Base-by-base conservation (phyloP, 345 rosid genomes). In the Aethionema arabicum region DNA sequence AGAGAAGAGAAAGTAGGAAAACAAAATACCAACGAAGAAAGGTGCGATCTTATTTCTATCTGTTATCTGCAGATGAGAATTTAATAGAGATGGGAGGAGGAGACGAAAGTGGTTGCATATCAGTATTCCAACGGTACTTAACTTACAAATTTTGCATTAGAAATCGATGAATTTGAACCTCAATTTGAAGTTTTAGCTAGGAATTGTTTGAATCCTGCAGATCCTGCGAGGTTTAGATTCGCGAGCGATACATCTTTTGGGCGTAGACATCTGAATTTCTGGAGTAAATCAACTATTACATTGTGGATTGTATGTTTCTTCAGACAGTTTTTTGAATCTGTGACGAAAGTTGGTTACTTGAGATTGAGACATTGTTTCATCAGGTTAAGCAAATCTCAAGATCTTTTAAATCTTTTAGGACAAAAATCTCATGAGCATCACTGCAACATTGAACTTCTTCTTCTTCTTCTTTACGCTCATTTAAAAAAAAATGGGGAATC, bases 171-270 rank as follows among this genome's bases (percentile, higher is more conserved):
- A 11, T 11, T 11, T 44, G 16, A n/a, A 52, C 52, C 5, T 29
- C 30, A 36, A 35, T 61, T 5, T 30, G 56, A 45, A 61, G 61
- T 16, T 46, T 46, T 0, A 61, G 61, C 15, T 0, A 29, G 37
- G 7, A 7, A 5, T 14, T 15, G 15, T 30, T 39, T 3, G 29
- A 7, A 47, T 65, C 11, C 52, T 32, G 52, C 76, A 93, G 99
- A 93, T 74, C 97, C 99, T 0, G 95, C 85, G 63, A 83, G 99
- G 73, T 93, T 93, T 66, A 80, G 97, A 47, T 87, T 93, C 74
- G 86, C 99, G 11, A 87, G 96, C 45, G 99, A 93, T 58, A 93
- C 99, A 64, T 90, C 99, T 3, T 93, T 93, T 9, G 99, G 99
- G 6, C 74, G 87, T 52, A 83, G 99, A 56, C 99, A 93, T 59